Base-by-base conservation (phyloP, 192 early-diverging fungal genomes). In the Backusella australiensis region DNA sequence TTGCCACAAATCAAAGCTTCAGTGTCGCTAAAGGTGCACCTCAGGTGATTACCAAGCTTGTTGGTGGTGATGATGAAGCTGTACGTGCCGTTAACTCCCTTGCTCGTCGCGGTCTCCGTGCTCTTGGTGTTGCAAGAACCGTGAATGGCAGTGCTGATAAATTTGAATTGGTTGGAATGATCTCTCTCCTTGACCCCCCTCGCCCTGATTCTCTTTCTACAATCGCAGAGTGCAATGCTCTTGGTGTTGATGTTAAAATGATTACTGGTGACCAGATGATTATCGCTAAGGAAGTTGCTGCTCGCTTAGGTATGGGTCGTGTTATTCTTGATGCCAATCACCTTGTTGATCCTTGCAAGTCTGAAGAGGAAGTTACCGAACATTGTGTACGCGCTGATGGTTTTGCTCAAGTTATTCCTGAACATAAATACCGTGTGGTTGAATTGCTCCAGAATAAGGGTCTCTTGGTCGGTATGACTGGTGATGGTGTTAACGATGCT, bases 371-470 rank as follows among this genome's bases (percentile, higher is more conserved):
- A 79, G 85, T 97, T 19, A 94, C 93, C 63, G 90, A 94, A 81
- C 92, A 95, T 80, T 91, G 91, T 75, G 85, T 90, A 63, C 93
- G 94, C 71, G 93, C 94, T 17, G 97, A 98, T 84, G 97, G 97
- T 69, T 98, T 98, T 85, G 97, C 95, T 19, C 95, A 97, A 81
- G 97, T 98, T 38, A 97, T 96, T 85, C 97, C 97, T 69, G 97
- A 98, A 83, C 96, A 98, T 93, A 98, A 98, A 85, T 97, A 95
- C 87, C 89, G 92, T 38, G 96, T 98, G n/a, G 97, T 98, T 41
- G 96, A 98, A 85, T 81, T 97, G 49, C 84, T 98, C 35, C 97
- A 98, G 85, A 92, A 95, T 59, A 89, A 92, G 75, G 93, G 92
- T n/a, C 78, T 91, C 26, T 80, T 95, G 12, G 93, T 96, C 72